Percentiles rank a stretch among this genome's conserved stretches.
Evolutionary conservation across 495 filamentous ascomycete genomes (phyloP).

Genomic region (Aspergillus mulundensis): DNA sequence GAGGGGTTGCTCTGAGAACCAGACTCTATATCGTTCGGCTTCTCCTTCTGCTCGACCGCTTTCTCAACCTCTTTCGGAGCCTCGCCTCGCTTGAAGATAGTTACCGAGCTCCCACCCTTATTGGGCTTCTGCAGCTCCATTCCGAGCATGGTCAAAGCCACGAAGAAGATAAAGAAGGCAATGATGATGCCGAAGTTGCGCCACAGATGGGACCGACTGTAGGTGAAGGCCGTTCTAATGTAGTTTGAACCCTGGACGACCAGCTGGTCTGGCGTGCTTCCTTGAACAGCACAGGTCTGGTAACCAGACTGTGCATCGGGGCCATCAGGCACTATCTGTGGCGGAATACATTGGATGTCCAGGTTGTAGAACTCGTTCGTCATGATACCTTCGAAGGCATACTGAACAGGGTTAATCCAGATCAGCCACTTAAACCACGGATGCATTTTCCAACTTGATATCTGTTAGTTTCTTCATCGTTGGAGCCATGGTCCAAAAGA

Average conservation of each 20-base stretch:
- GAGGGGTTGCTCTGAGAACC: constrained; percentile 28
- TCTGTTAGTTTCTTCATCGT: constrained; percentile 58
- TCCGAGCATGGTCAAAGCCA: constrained; percentile 54
- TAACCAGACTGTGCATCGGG: constrained; percentile 51
- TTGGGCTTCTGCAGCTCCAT: constrained; percentile 69
- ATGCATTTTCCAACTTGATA: constrained; percentile 69
- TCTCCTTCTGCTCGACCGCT: constrained; percentile 30
- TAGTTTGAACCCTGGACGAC: constrained; percentile 52
- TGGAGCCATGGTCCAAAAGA: neutral
- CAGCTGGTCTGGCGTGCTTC: constrained; percentile 46
- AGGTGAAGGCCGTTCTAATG: constrained; percentile 49
- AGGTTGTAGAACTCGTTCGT: constrained; percentile 54
- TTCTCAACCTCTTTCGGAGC: constrained; percentile 50
- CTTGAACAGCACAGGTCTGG: constrained; percentile 59
- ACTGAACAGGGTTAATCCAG: constrained; percentile 72
- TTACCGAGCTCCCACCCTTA: constrained; percentile 65
- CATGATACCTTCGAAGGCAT: constrained; percentile 67
- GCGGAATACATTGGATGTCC: constrained; percentile 46
- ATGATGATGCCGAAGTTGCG: constrained; percentile 59
- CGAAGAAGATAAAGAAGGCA: constrained; percentile 53
- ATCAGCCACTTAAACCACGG: constrained; percentile 78
- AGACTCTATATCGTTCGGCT: constrained; percentile 47
- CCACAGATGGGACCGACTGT: constrained; percentile 56
- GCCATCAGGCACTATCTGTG: constrained; percentile 57
- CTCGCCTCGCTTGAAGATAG: constrained; percentile 62